Base-by-base conservation (phyloP, 208 protist species). In the Acanthamoeba lenticulata region DNA sequence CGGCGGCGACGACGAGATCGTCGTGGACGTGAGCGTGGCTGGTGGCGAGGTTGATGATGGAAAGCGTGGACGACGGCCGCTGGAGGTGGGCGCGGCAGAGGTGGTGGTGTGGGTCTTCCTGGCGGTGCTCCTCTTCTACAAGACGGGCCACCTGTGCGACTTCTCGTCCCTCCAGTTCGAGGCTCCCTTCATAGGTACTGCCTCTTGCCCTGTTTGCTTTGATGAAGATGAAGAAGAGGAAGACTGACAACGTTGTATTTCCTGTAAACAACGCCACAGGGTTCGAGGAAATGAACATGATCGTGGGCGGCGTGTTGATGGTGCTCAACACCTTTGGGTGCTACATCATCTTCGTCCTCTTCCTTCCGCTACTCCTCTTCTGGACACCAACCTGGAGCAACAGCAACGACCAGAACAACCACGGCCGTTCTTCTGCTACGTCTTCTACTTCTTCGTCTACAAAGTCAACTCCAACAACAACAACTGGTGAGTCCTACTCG, bases 141-240 rank as follows among this genome's bases (percentile, higher is more conserved):
- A 85, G 34, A 94, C 89, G 32, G 94, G 91, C 9, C 95, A 96
- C 52, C 89, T 88, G 17, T 94, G 95, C 69, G 47, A 42, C 32
- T 96, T 96, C 29, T 93, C 36, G n/a, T 79, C 93, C 32, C 94
- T 96, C 44, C 95, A 96, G 65, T 96, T 96, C 34, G 94, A 93
- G 15, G 32, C 24, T n/a, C 81, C 94, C 40, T 96, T 95, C 36
- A 83, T 96, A 15, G 94, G 94, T n/a, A 86, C 29, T 19, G 60
- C 69, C 7, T 17, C 7, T 32, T 36, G 36, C 38, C 36, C 9
- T 15, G 42, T 42, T 32, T 17, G 38, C 4, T 44, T 17, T 17
- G 29, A 44, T n/a, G 36, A 79, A 6, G 27, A 79, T 7, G 6
- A 19, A 42, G 6, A 52, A 19, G 47, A 52, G 5, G 11, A 21